Evolutionary conservation across 2,329 filamentous ascomycete genomes (phyloP), one percentile per base, ranked within the genome.

Genomic region (Alternaria angustiovoidea): DNA sequence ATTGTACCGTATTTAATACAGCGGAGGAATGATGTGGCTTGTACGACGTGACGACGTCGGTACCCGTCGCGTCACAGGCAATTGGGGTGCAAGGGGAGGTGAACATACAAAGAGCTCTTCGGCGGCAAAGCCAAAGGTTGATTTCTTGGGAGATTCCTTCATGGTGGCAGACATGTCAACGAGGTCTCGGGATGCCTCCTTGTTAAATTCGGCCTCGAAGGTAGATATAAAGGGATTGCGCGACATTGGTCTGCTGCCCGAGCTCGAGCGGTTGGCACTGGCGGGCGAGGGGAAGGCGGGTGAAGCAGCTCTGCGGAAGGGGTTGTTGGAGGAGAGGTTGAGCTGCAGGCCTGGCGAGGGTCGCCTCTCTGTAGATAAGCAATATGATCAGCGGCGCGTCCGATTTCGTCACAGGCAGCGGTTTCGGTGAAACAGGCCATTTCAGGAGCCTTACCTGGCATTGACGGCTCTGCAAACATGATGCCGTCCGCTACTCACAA

Each of bases 81-180:
- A 41, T 55, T 55, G 41, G 34, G 18, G 48, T 52, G 58, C 58
- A 59, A 57, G 62, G 64, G 57, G 62, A 49, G 59, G 39, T 59
- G 51, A 59, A 91, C 91, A 77, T 89, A 93, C 91, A 82, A 93
- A 93, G 61, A 93, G 85, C 64, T 93, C 89, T 67, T 90, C 88
- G 49, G 89, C 87, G 58, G 87, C 84, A 55, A 69, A 72, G 60
- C 80, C 81, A 65, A 81, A 78, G 39, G 73, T 81, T 54, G 80
- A 75, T 53, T 81, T 76, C 59, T 80, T 79, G 62, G 84, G 80
- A 72, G 81, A 87, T 34, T 72, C 73, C 54, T 70, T 72, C 70
- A 78, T 69, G 32, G 66, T 66, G 60, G 70, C 73, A n/a, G 71
- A 74, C 76, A 79, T 78, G 71, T 78, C 75, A 57, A 77, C 72